Conservation (phyloP, 2,329 filamentous ascomycete species). For the Paraconiothyrium sp. region DNA sequence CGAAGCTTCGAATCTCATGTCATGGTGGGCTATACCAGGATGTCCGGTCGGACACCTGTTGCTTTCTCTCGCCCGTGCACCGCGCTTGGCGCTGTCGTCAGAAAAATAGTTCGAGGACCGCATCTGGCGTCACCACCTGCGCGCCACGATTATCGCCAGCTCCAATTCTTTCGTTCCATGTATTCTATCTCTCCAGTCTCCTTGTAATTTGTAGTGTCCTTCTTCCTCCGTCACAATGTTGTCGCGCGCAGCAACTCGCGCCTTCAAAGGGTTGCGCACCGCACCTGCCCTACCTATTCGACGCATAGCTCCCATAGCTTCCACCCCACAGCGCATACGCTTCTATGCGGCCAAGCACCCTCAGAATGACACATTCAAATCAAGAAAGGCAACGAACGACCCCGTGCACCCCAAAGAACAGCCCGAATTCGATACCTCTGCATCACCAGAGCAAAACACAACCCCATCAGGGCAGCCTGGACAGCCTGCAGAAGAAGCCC, state of each 20-base stretch:
- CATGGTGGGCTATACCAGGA: slow-evolving; percentile 8
- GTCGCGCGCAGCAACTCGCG: slow-evolving; percentile 44
- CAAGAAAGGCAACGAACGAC: slow-evolving; percentile 33
- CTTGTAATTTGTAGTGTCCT: slow-evolving; percentile 31
- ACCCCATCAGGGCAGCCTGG: slow-evolving; percentile 36
- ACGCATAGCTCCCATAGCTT: slow-evolving; percentile 38
- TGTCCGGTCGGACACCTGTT: slow-evolving; percentile 18
- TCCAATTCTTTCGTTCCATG: slow-evolving; percentile 25
- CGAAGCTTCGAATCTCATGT: background rate
- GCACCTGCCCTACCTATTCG: slow-evolving; percentile 37
- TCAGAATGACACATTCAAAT: slow-evolving; percentile 51
- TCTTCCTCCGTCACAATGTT: slow-evolving; percentile 39
- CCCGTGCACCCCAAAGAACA: slow-evolving; percentile 46
- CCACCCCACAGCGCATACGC: slow-evolving; percentile 40
- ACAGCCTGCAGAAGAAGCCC: slow-evolving; percentile 52
- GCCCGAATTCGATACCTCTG: slow-evolving; percentile 44
- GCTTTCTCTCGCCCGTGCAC: slow-evolving; percentile 5
- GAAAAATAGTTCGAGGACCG: slow-evolving; percentile 33
- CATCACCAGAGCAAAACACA: slow-evolving; percentile 40
- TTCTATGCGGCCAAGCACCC: slow-evolving; percentile 34
- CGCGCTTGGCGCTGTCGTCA: slow-evolving; percentile 14
- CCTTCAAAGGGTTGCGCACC: slow-evolving; percentile 34
- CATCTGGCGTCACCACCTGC: slow-evolving; percentile 16
- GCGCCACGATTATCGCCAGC: slow-evolving; percentile 7
- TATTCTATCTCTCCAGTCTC: slow-evolving; percentile 18